Percentiles rank a stretch among this genome's conserved stretches.
Evolutionary conservation across 2,329 filamentous ascomycete species (phyloP).

Genomic region (Clarireedia sp.): DNA sequence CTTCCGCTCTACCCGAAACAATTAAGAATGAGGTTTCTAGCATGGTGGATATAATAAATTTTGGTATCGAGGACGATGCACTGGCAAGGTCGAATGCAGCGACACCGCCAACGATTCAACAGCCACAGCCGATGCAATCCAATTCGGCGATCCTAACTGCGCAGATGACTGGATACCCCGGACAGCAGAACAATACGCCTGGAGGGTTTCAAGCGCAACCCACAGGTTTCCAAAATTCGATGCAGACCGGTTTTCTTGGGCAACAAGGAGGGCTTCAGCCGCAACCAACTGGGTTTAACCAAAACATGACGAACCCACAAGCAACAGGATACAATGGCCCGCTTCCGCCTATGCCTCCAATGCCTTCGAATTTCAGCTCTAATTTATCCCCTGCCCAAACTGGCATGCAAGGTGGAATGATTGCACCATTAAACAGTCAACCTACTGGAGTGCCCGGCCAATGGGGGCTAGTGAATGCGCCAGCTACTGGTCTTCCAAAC

Average conservation of each 20-base stretch:
- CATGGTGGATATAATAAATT: slow-evolving; percentile 99
- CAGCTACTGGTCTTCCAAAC: slow-evolving; percentile 80
- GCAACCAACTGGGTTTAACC: slow-evolving; percentile 60
- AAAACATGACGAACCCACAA: slow-evolving; percentile 59
- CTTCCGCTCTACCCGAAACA: slow-evolving; percentile 66
- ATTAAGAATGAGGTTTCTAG: slow-evolving; percentile 96
- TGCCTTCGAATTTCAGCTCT: slow-evolving; percentile 70
- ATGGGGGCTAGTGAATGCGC: slow-evolving; percentile 97
- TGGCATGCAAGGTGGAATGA: slow-evolving; percentile 43
- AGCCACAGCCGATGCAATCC: slow-evolving; percentile 66
- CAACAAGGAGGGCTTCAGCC: slow-evolving; percentile 53
- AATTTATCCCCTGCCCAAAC: slow-evolving; percentile 53
- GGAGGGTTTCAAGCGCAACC: slow-evolving; percentile 38
- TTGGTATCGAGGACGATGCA: slow-evolving; percentile 73
- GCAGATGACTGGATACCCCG: slow-evolving; percentile 62
- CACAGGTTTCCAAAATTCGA: slow-evolving; percentile 36
- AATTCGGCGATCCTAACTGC: slow-evolving; percentile 57
- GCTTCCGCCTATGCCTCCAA: slow-evolving; percentile 68
- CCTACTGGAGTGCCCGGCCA: slow-evolving; percentile 89
- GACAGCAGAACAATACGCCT: slow-evolving; percentile 37
- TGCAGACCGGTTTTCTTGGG: slow-evolving; percentile 48
- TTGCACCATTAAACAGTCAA: slow-evolving; percentile 74
- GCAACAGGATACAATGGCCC: slow-evolving; percentile 75
- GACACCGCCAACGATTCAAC: slow-evolving; percentile 50
- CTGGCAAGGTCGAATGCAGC: slow-evolving; percentile 50